Evolutionary conservation across 2,329 filamentous ascomycete species (phyloP).

Genomic region (Aspergillus brasiliensis): DNA sequence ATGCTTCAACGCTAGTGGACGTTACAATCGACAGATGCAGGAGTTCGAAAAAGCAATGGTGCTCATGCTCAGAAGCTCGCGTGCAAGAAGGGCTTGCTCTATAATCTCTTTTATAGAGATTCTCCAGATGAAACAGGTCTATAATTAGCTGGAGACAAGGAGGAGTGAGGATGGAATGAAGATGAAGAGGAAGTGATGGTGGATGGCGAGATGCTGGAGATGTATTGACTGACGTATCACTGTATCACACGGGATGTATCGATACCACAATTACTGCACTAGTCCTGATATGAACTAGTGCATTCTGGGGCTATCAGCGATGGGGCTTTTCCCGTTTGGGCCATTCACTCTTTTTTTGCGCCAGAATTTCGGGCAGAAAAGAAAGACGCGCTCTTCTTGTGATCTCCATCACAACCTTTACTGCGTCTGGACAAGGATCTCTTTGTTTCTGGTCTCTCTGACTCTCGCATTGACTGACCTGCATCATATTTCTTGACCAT

Average conservation of each 20-base stretch:
- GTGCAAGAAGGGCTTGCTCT: not conserved
- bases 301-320: slow-evolving; percentile 23
- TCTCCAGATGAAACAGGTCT: not conserved
- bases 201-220: not conserved
- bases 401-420: not conserved
- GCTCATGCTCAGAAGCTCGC: not conserved
- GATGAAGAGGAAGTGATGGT: not conserved
- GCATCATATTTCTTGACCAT: not conserved
- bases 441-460: not conserved
- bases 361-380: not conserved
- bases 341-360: slow-evolving; percentile 16
- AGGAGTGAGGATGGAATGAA: not conserved
- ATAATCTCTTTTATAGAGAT: not conserved
- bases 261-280: slow-evolving; percentile 5
- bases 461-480: not conserved
- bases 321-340: slow-evolving; percentile 18
- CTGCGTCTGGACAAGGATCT: not conserved
- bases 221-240: not conserved
- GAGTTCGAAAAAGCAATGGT: not conserved
- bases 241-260: not conserved
- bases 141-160: not conserved
- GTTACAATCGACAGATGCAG: not conserved
- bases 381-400: not conserved
- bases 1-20: too few species aligned
- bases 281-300: slow-evolving; percentile 13